Percentiles rank a stretch among this genome's conserved stretches.
phyloP scores from a whole-genome alignment of 441 rosid species.

The Euphorbia corollata region DNA sequence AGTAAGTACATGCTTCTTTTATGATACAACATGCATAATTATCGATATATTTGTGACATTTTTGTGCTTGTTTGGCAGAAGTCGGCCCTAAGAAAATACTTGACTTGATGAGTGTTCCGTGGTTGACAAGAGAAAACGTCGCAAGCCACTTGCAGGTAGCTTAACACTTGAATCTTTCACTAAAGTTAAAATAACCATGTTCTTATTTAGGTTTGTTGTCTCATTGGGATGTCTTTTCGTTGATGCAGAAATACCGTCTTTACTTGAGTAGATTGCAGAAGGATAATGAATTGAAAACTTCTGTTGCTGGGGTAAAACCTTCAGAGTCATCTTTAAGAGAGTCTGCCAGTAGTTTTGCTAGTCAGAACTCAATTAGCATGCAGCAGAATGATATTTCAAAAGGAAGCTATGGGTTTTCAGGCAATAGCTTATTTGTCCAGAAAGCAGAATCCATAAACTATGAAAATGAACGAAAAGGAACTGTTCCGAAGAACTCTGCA shows the following conservation, averaged over 20 bases:
- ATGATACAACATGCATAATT: conserved; percentile 16
- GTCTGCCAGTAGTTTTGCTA: conserved; percentile 29
- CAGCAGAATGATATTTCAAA: conserved; percentile 29
- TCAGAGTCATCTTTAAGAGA: conserved; percentile 49
- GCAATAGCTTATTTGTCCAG: conserved; percentile 33
- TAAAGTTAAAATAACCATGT: not conserved
- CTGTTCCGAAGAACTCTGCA: conserved; percentile 32
- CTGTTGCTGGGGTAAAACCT: conserved; percentile 44
- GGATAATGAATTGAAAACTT: conserved; percentile 47
- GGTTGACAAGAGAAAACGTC: conserved; percentile 77
- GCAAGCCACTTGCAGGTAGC: conserved; percentile 94
- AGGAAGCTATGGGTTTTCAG: conserved; percentile 34
- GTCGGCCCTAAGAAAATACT: conserved; percentile 85
- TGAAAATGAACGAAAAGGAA: conserved; percentile 37
- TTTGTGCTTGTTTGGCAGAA: conserved; percentile 53
- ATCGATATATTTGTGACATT: conserved; percentile 38
- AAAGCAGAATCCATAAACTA: conserved; percentile 30
- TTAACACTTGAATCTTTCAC: not conserved
- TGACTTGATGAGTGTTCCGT: conserved; percentile 63
- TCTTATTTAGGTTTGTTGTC: conserved; percentile 1
- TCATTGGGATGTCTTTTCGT: conserved; percentile 12
- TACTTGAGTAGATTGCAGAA: conserved; percentile 80
- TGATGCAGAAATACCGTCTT: conserved; percentile 89
- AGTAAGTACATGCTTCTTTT: conserved; percentile 40
- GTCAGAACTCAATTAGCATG: conserved; percentile 36